These are phyloP conservation scores for Aspergillus sp. DNA, from an alignment of 2,329 filamentous ascomycete species.

Conservation along the genomic window DNA sequence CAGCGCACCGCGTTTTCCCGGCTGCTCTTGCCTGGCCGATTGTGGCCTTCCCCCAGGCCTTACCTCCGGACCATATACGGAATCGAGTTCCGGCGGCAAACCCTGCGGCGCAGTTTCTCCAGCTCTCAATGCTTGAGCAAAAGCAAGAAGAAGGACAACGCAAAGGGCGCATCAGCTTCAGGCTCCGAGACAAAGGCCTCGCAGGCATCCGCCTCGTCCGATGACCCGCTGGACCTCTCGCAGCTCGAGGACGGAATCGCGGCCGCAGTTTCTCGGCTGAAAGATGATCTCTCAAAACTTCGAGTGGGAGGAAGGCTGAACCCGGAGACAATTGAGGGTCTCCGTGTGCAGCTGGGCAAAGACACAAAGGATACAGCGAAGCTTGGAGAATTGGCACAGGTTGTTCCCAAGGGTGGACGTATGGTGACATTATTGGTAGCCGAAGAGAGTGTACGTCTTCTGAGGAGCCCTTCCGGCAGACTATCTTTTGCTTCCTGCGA, in stretches of 20 bases:
- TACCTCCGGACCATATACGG: background rate
- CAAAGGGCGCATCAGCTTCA: conserved; percentile 49
- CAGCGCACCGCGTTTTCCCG: conserved; percentile 5
- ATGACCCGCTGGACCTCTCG: conserved; percentile 66
- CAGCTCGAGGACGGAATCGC: conserved; percentile 61
- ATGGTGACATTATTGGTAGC: conserved; percentile 65
- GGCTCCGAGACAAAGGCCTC: conserved; percentile 36
- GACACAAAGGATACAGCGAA: conserved; percentile 55
- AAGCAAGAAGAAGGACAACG: conserved; percentile 60
- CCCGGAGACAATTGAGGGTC: conserved; percentile 62
- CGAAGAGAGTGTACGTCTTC: conserved; percentile 62
- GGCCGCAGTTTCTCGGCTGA: conserved; percentile 60
- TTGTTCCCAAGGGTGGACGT: conserved; percentile 66
- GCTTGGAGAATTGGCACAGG: conserved; percentile 68
- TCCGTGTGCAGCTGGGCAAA: conserved; percentile 65
- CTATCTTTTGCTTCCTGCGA: background rate
- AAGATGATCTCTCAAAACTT: conserved; percentile 65
- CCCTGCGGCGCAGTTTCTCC: conserved; percentile 42
- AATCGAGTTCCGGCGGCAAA: conserved; percentile 5
- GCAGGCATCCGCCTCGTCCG: conserved; percentile 35
- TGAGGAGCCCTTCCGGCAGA: background rate
- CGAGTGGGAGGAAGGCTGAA: conserved; percentile 67
- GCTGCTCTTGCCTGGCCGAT: background rate
- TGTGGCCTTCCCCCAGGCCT: background rate
- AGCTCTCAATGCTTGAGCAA: conserved; percentile 50